A percentile compares a stretch with the other conserved stretches of the same genome.
Conservation (phyloP, 805 yeast genomes). For the Kodamaea restingae region DNA sequence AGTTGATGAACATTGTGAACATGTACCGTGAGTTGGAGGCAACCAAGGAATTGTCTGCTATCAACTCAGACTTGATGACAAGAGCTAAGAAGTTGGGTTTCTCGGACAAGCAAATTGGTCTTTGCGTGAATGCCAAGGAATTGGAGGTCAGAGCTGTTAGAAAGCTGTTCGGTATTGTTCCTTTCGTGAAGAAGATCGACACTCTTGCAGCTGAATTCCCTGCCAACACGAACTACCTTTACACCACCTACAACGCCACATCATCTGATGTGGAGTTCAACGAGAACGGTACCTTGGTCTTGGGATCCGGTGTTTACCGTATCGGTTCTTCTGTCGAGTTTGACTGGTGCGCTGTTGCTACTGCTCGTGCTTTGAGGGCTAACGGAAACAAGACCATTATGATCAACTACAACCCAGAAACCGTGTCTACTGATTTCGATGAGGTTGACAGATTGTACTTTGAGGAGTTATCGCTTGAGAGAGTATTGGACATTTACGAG, state of each 20-base stretch:
- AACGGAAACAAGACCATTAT: constrained; percentile 86
- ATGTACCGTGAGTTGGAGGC: constrained; percentile 78
- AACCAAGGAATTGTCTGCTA: constrained; percentile 48
- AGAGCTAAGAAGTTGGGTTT: constrained; percentile 92
- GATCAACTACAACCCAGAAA: constrained; percentile 98
- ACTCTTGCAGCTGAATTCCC: constrained; percentile 99
- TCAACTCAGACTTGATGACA: constrained; percentile 65
- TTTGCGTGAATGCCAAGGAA: constrained; percentile 70
- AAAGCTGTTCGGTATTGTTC: constrained; percentile 73
- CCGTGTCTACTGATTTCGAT: constrained; percentile 96
- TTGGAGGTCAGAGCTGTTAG: constrained; percentile 78
- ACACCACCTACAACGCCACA: constrained; percentile 93
- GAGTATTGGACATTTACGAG: constrained; percentile 96
- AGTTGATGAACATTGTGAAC: constrained; percentile 87
- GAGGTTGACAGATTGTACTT: constrained; percentile 97
- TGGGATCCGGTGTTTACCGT: constrained; percentile 99
- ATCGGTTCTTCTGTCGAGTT: constrained; percentile 98
- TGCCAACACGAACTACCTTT: constrained; percentile 90
- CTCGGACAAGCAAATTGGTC: constrained; percentile 89
- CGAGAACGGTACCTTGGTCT: constrained; percentile 88
- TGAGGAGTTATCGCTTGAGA: constrained; percentile 91
- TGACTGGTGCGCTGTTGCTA: constrained; percentile 98
- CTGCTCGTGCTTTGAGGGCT: constrained; percentile 90
- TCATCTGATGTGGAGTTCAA: constrained; percentile 78
- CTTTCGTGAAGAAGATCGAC: constrained; percentile 95